Evolutionary conservation across 805 yeast genomes (phyloP), one percentile per base, ranked within the genome.

Genomic region (Vanderwaltozyma verrucispora): DNA sequence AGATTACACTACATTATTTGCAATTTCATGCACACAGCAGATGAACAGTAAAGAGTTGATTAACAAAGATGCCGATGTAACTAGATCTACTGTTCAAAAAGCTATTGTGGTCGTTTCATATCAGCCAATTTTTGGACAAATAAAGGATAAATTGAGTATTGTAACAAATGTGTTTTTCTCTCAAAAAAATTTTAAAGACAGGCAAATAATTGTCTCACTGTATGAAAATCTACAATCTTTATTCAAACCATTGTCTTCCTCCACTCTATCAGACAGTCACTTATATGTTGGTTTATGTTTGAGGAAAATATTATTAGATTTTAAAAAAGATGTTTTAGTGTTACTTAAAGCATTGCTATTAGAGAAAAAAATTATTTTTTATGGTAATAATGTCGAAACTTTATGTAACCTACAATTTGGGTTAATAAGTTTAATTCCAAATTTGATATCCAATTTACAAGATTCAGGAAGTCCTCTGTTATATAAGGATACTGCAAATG

Each of bases 21-120:
- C 95, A 1, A 84, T 95, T 44, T 80, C 95, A 0, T 92, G 98
- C 62, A 85, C 88, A 21, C 71, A 95, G 28, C 97, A 89, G 59
- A 70, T 89, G 30, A 67, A 73, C 30, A 65, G 82, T 1, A 69
- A 71, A 21, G 80, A 78, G 21, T 63, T 89, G 39, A 53, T 72
- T 3, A 69, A 66, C 39, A 65, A 71, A 37, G 69, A 74, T 37
- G 69, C 71, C 12, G 87, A 81, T 41, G 72, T 82, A 21, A 84
- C 94, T 0, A 67, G 98, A 39, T 81, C 95, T 2, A 77, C 86
- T 0, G 88, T 92, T 3, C 98, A 92, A 51, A 92, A 92, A 53
- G 80, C 95, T 0, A 74, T 92, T 21, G 95, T 92, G 5, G 78
- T 92, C 28, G 72, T 92, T n/a, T 73, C 83, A 4, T 71, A 84